Evolutionary conservation across 345 rosid species (phyloP).

Genomic region (Physaria fendleri): DNA sequence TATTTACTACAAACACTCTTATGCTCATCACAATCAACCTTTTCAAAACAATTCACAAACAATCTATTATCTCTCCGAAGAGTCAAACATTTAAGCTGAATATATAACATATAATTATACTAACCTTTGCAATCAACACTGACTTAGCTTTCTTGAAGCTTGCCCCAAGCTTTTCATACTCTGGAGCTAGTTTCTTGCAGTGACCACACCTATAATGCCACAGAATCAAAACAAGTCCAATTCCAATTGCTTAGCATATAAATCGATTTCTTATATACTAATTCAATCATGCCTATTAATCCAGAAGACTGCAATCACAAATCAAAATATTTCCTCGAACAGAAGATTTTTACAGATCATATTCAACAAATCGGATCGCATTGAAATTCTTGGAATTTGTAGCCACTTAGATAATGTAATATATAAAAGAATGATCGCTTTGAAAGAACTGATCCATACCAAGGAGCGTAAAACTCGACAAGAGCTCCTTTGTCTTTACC

Average conservation of each 20-base stretch:
- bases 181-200: constrained; percentile 98
- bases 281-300: not conserved
- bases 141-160: constrained; percentile 90
- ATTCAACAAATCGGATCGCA: not conserved
- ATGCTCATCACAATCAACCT: constrained; percentile 99
- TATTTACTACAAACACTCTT: constrained; percentile 78
- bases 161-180: constrained; percentile 82
- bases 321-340: constrained; percentile 3
- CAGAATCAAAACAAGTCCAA: not conserved
- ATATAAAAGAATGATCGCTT: not conserved
- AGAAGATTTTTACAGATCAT: not conserved
- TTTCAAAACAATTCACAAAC: constrained; percentile 24
- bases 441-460: constrained; percentile 40
- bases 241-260: not conserved
- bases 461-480: constrained; percentile 98
- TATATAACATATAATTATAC: constrained; percentile 19
- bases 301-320: not conserved
- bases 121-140: constrained; percentile 86
- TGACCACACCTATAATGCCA: constrained; percentile 79
- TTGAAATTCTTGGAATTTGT: not conserved
- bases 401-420: not conserved
- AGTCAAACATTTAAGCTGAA: not conserved
- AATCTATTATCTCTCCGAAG: not conserved
- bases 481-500: constrained; percentile 91
- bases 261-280: not conserved